A percentile compares a stretch with the other conserved stretches of the same genome.
Evolutionary conservation across 805 yeast species (phyloP).

Genomic region (Spathaspora sp.): DNA sequence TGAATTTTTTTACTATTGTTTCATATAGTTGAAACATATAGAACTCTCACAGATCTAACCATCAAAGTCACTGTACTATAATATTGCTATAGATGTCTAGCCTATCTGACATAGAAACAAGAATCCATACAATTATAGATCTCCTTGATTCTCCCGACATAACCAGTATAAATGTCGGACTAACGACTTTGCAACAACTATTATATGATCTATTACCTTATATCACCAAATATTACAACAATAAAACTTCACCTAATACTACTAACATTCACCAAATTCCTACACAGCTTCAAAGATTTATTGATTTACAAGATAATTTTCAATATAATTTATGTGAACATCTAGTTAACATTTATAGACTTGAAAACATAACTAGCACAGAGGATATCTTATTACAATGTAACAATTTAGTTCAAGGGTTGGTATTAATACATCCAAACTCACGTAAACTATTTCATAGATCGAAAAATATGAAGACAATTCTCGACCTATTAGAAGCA

Average conservation of each 20-base stretch:
- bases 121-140: conserved; percentile 12
- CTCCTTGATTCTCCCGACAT: conserved; percentile 10
- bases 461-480: conserved; percentile 33
- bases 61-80: too few relatives aligned
- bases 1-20: background rate
- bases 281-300: conserved; percentile 22
- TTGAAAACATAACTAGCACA: background rate
- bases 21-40: too few relatives aligned
- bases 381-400: conserved; percentile 10
- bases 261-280: background rate
- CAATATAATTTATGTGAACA: conserved; percentile 47
- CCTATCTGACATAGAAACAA: conserved; percentile 6
- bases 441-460: conserved; percentile 49
- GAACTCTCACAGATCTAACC: too few relatives aligned
- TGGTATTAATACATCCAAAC: conserved; percentile 54
- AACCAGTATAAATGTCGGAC: conserved; percentile 10
- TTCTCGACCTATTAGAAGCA: conserved; percentile 23
- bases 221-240: conserved; percentile 8
- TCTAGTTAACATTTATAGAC: conserved; percentile 4
- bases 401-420: conserved; percentile 52
- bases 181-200: conserved; percentile 4
- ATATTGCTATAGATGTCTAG: background rate
- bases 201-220: conserved; percentile 9
- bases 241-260: background rate
- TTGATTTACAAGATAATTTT: conserved; percentile 48